Percentiles rank a stretch among this genome's conserved stretches.
Evolutionary conservation across 305 asterid genomes (phyloP).

Genomic region (Vinca major): DNA sequence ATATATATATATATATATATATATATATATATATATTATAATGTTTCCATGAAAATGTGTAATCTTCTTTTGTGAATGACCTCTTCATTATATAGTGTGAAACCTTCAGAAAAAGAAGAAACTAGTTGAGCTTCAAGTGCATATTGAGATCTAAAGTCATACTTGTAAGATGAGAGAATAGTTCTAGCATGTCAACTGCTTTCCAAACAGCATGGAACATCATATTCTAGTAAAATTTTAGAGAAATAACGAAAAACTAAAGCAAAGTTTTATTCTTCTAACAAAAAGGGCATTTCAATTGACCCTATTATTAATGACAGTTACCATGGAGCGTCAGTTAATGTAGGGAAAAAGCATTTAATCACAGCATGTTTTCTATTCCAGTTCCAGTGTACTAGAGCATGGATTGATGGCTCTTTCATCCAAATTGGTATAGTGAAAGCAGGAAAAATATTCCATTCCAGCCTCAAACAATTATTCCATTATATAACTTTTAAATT

Average conservation of each 20-base stretch:
- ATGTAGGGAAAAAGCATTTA: too few species aligned
- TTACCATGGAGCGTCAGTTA: neutral
- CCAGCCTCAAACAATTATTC: neutral
- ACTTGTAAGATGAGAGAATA: too few species aligned
- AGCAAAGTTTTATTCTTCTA: neutral
- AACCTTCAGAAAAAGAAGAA: too few species aligned
- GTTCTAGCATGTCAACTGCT: too few species aligned
- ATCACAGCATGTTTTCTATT: neutral
- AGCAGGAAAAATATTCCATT: neutral
- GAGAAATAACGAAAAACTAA: neutral
- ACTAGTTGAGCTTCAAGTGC: too few species aligned
- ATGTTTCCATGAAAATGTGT: too few species aligned
- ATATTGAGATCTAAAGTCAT: too few species aligned
- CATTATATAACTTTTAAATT: neutral
- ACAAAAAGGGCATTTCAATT: neutral
- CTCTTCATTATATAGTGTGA: too few species aligned
- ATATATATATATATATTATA: too few species aligned
- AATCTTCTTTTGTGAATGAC: too few species aligned
- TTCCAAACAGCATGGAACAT: too few species aligned
- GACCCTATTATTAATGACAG: neutral
- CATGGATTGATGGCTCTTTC: neutral
- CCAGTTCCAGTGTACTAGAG: neutral
- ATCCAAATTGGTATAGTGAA: neutral
- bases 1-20: too few species aligned
- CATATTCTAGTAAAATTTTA: neutral